A percentile compares a stretch with the other conserved stretches of the same genome.
Conservation (phyloP, 1,139 yeast genomes). For the Saccharomyces uvarum region DNA sequence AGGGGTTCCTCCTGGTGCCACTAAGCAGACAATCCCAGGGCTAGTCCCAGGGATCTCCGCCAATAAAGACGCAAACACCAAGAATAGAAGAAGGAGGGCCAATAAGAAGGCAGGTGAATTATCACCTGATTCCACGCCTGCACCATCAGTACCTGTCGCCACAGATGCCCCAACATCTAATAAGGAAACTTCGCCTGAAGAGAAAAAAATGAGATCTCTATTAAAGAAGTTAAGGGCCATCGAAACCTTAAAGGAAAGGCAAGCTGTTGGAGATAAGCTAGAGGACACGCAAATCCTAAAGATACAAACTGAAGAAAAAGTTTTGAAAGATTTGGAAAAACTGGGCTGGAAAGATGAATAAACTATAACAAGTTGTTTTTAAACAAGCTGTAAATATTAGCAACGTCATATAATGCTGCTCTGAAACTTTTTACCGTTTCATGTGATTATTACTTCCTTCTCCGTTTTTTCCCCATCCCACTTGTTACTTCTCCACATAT, state of each 20-base stretch:
- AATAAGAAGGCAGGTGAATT: constrained; percentile 40
- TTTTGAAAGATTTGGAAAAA: constrained; percentile 60
- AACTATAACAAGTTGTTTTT: neutral
- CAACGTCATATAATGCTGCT: neutral
- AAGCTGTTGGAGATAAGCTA: constrained; percentile 72
- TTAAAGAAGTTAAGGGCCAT: constrained; percentile 91
- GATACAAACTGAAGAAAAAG: constrained; percentile 76
- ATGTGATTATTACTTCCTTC: neutral
- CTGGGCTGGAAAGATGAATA: constrained; percentile 57
- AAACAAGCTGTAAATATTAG: neutral
- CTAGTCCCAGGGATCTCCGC: constrained; percentile 31
- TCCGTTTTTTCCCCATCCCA: neutral
- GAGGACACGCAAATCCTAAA: constrained; percentile 91
- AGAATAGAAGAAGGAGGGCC: constrained; percentile 75
- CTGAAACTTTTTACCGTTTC: neutral
- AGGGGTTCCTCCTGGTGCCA: constrained; percentile 14
- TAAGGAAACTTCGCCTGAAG: constrained; percentile 44
- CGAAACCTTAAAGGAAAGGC: constrained; percentile 78
- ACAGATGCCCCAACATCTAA: constrained; percentile 8
- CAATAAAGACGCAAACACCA: constrained; percentile 49
- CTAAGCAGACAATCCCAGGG: constrained; percentile 18
- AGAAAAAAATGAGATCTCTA: constrained; percentile 83
- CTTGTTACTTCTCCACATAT: neutral
- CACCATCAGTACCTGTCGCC: constrained; percentile 14
- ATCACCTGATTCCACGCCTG: constrained; percentile 24